Evolutionary conservation across 2,329 filamentous ascomycete species (phyloP), one percentile per base, ranked within the genome.

Genomic region (Alternaria solani): DNA sequence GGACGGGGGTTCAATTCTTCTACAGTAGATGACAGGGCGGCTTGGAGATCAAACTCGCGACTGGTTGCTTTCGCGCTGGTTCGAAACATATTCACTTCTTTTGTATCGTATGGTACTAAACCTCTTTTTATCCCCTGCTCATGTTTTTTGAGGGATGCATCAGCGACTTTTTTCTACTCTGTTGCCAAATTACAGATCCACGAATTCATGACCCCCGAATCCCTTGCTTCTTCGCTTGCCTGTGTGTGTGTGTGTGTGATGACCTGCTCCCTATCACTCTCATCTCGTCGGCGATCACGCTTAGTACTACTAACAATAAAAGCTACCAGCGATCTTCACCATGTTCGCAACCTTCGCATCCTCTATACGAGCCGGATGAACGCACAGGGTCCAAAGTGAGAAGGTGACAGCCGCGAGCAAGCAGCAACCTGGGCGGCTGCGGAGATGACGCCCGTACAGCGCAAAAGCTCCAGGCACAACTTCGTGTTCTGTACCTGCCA

Each of bases 61-160:
- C 34, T 55, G 51, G 34, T 52, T 14, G 49, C 59, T 49, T 38
- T 51, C 54, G 64, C 62, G 64, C 62, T 61, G 57, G 60, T 54
- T 46, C 34, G 52, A 42, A 36, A 57, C 41, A 49, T 44, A 59
- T 67, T 63, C 58, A 32, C 49, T 63, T 67, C 62, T 65, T 61
- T 43, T 67, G 59, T 63, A 67, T 61, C 60, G 51, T 53, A 63
- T 47, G 62, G 57, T 67, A 46, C 55, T 49, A 51, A 55, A 62
- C 54, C 58, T 55, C 52, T 56, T 56, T 62, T 57, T 48, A 43
- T 48, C 52, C 56, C 61, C 63, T 59, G 57, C 14, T 18, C 41
- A 55, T 46, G 9, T 43, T 46, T 48, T 51, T 23, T 23, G 20
- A 28, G 39, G 52, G 57, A 42, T 53, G 49, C 42, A 42, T 26